Evolutionary conservation across 2,329 filamentous ascomycete genomes (phyloP).

Genomic region (Mycosphaerella arachidis): DNA sequence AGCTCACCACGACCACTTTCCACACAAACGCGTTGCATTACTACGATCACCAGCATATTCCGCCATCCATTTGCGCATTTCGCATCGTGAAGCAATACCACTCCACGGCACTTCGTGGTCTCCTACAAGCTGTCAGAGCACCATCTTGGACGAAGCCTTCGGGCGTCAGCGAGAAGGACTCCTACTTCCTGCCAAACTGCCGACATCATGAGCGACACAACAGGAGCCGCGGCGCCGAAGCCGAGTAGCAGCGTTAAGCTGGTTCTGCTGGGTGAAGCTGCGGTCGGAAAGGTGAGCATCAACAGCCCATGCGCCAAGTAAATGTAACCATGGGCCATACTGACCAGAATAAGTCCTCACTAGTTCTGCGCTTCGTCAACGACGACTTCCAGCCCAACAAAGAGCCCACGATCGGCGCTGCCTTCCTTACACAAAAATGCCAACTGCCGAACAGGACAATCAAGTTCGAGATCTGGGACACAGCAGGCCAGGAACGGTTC

Average conservation of each 20-base stretch:
- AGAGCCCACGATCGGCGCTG: slow-evolving; percentile 97
- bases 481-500: slow-evolving; percentile 94
- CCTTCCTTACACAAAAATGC: slow-evolving; percentile 98
- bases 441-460: slow-evolving; percentile 82
- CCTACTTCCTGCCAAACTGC: slow-evolving; percentile 22
- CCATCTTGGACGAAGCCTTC: slow-evolving; percentile 27
- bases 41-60: background rate
- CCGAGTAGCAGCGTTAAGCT: slow-evolving; percentile 99
- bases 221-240: slow-evolving; percentile 63
- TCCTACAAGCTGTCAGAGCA: slow-evolving; percentile 26
- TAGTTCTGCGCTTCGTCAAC: slow-evolving; percentile 97
- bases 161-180: slow-evolving; percentile 16
- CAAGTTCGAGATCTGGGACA: slow-evolving; percentile 83
- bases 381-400: slow-evolving; percentile 99
- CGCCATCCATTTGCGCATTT: background rate
- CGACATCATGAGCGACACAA: slow-evolving; percentile 62
- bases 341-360: slow-evolving; percentile 65
- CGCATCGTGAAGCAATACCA: background rate
- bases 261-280: slow-evolving; percentile 92
- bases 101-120: background rate
- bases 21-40: background rate
- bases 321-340: slow-evolving; percentile 14
- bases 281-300: slow-evolving; percentile 83
- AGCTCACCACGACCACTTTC: background rate
- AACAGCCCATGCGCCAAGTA: background rate